These are phyloP conservation scores for Haplographium delicatum DNA, from an alignment of 495 filamentous ascomycete species.

Conservation along the genomic window DNA sequence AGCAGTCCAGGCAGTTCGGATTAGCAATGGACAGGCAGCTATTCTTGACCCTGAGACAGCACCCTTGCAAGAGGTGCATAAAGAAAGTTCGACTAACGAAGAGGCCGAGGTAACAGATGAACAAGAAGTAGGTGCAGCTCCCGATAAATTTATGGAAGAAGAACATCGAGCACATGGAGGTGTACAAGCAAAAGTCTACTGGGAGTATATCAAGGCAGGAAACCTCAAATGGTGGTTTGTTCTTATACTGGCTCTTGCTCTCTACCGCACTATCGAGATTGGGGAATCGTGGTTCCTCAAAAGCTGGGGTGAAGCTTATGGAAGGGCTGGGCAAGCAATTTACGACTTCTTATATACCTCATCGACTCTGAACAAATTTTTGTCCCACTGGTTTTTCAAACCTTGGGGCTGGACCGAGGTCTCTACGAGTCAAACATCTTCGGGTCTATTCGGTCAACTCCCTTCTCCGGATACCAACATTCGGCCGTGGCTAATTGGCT, in stretches of 20 bases:
- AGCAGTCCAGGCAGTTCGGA: slow-evolving; percentile 63
- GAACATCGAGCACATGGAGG: slow-evolving; percentile 72
- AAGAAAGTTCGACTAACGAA: slow-evolving; percentile 28
- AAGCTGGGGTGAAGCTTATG: slow-evolving; percentile 75
- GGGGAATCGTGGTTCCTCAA: slow-evolving; percentile 77
- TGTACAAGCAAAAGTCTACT: slow-evolving; percentile 69
- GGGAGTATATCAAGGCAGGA: slow-evolving; percentile 76
- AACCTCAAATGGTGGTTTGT: slow-evolving; percentile 64
- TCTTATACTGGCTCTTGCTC: slow-evolving; percentile 50
- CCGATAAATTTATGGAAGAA: slow-evolving; percentile 78
- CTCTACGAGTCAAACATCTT: slow-evolving; percentile 10
- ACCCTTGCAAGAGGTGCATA: slow-evolving; percentile 19
- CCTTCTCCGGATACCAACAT: slow-evolving; percentile 64
- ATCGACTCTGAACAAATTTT: too few relatives aligned
- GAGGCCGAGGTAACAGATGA: slow-evolving; percentile 35
- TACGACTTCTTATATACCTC: too few relatives aligned
- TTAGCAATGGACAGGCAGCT: slow-evolving; percentile 49
- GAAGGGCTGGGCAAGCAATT: too few relatives aligned
- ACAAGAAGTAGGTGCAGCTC: slow-evolving; percentile 46
- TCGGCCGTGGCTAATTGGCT: slow-evolving; percentile 65
- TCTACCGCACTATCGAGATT: slow-evolving; percentile 56
- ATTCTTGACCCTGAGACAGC: slow-evolving; percentile 37
- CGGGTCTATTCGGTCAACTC: slow-evolving; percentile 47
- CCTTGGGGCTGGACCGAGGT: slow-evolving; percentile 76
- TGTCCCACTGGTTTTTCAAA: slow-evolving; percentile 78